Conservation (phyloP, 768 basidiomycete genomes). For the Candolleomyces efflorescens region DNA sequence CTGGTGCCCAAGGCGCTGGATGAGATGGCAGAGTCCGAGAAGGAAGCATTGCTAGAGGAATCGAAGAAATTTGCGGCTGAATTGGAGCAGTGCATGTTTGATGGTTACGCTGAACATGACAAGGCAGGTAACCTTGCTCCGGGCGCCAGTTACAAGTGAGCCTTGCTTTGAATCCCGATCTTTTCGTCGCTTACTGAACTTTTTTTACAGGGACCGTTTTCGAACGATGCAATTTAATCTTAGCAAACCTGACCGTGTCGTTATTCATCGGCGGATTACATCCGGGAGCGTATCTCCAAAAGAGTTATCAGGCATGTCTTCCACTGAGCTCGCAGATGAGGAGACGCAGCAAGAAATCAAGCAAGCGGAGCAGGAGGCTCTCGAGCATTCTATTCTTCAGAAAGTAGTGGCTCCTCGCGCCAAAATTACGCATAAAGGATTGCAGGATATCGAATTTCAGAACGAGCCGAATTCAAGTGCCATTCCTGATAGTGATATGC, state of each 20-base stretch:
- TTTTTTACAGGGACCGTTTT: slow-evolving; percentile 70
- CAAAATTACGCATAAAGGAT: slow-evolving; percentile 90
- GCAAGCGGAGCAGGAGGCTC: slow-evolving; percentile 73
- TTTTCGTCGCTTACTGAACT: slow-evolving; percentile 7
- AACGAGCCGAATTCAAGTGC: slow-evolving; percentile 45
- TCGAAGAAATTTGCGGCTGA: slow-evolving; percentile 64
- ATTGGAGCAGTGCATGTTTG: slow-evolving; percentile 74
- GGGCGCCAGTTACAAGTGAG: slow-evolving; percentile 78
- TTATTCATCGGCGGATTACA: slow-evolving; percentile 76
- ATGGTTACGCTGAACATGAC: slow-evolving; percentile 74
- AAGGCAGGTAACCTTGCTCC: slow-evolving; percentile 60
- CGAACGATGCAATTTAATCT: slow-evolving; percentile 88
- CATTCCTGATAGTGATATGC: slow-evolving; percentile 49
- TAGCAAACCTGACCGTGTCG: slow-evolving; percentile 73
- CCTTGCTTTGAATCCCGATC: slow-evolving; percentile 6
- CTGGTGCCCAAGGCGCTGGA: slow-evolving; percentile 42
- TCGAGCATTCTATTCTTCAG: slow-evolving; percentile 81
- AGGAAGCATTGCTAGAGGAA: slow-evolving; percentile 45
- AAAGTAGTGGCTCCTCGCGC: slow-evolving; percentile 62
- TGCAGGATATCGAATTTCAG: slow-evolving; percentile 81
- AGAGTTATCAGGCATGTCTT: slow-evolving; percentile 80
- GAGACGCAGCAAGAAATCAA: slow-evolving; percentile 81
- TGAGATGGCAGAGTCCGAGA: slow-evolving; percentile 59
- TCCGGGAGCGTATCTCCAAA: slow-evolving; percentile 59
- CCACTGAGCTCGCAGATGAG: slow-evolving; percentile 85